Evolutionary conservation across 1,139 yeast species (phyloP).

Genomic region (Entelexis sorbosivorans): DNA sequence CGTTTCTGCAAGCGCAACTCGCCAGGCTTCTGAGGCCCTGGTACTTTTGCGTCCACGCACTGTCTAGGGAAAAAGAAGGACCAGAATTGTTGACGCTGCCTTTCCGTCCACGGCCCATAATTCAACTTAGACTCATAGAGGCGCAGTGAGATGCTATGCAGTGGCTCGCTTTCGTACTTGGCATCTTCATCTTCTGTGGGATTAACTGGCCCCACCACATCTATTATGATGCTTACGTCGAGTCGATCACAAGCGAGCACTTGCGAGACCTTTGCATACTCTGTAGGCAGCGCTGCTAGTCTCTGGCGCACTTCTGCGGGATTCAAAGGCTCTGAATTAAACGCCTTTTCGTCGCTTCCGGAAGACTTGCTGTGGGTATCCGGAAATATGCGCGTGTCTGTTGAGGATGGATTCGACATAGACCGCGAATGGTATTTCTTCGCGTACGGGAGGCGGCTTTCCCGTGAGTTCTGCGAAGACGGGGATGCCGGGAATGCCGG

Average conservation of each 20-base stretch:
- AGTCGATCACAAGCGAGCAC: constrained; percentile 54
- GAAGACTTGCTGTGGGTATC: neutral
- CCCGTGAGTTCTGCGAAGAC: neutral
- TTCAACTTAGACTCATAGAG: constrained; percentile 56
- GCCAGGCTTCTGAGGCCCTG: constrained; percentile 24
- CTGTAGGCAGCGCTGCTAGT: constrained; percentile 33
- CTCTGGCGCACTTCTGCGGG: constrained; percentile 1
- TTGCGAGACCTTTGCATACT: constrained; percentile 75
- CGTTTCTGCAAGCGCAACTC: constrained; percentile 36
- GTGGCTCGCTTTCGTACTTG: constrained; percentile 9
- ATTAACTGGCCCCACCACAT: constrained; percentile 36
- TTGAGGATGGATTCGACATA: neutral
- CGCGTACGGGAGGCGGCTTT: neutral
- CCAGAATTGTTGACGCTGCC: constrained; percentile 62
- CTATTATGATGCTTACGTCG: constrained; percentile 52
- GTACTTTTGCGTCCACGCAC: constrained; percentile 34
- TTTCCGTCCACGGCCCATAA: constrained; percentile 95
- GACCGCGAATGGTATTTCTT: neutral
- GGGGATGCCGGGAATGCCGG: neutral
- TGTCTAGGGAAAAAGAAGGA: constrained; percentile 56
- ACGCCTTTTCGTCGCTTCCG: neutral
- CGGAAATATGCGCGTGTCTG: neutral
- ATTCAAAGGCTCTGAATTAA: neutral
- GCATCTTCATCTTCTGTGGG: neutral
- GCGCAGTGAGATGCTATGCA: constrained; percentile 47